Base-by-base conservation (phyloP, 1,284 basidiomycete species). In the Blastosporella zonata region DNA sequence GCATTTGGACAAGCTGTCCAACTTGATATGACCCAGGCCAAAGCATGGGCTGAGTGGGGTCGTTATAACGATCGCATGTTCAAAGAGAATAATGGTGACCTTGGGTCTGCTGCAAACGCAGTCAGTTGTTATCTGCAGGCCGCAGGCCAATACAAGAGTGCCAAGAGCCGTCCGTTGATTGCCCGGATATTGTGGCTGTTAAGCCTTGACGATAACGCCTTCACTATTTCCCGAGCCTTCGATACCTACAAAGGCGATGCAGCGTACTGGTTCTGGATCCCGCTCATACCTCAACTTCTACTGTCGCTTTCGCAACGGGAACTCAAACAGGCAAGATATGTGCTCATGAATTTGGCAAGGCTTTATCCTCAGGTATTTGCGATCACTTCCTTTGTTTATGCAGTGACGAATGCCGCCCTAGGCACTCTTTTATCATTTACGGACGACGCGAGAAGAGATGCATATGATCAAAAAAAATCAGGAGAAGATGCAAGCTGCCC, bases 41-140 rank as follows among this genome's bases (percentile, higher is more conserved):
- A 98, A 70, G 93, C 94, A 2, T 99, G 97, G 97, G 93, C 93
- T 6, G 94, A 98, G 63, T 99, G 96, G 97, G 97, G 96, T 41
- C 82, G 88, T 58, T 98, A 84, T 70, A 96, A 90, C 62, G 97
- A 99, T 68, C 82, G 84, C 45, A 82, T 94, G 74, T 98, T 97
- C 79, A 90, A 92, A 63, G 90, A 94, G 46, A 73, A 77, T 28
- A 85, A 90, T 17, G 72, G 59, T 42, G 89, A 95, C 38, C 79
- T 93, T 59, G 69, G 77, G 1, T 73, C 84, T 53, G 97, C 94
- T 1, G 90, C 88, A 2, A 92, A 90, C 58, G 97, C 97, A 6
- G 93, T 99, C 47, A 94, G 90, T 65, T 98, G 96, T 69, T 99
- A 99, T 69, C 78, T 99, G 17, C 96, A 99, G 72, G 97, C 97